These are phyloP conservation scores for Auriscalpium orientale DNA, from an alignment of 768 basidiomycete species.

Conservation along the genomic window DNA sequence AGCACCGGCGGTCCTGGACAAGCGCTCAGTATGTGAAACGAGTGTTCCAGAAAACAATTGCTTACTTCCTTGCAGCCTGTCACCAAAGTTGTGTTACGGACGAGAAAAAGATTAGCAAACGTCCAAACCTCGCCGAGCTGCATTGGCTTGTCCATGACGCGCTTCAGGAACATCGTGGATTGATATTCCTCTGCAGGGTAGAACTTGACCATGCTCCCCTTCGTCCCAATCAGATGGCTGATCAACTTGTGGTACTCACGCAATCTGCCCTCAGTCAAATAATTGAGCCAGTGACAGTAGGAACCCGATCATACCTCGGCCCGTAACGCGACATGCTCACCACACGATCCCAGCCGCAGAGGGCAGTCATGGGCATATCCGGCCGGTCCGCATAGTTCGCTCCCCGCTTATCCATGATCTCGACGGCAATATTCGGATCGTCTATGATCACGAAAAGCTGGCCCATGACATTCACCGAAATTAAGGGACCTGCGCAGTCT, in stretches of 20 bases:
- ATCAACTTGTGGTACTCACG: slow-evolving; percentile 33
- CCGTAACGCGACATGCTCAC: too few species aligned
- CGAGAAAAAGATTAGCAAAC: too few species aligned
- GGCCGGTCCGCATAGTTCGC: slow-evolving; percentile 8
- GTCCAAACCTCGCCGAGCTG: slow-evolving; percentile 26
- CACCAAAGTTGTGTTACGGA: too few species aligned
- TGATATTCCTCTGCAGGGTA: slow-evolving; percentile 31
- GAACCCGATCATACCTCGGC: too few species aligned
- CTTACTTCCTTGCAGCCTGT: too few species aligned
- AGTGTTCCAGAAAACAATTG: too few species aligned
- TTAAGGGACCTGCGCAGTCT: slow-evolving; percentile 4
- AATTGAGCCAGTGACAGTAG: too few species aligned
- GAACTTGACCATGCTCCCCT: slow-evolving; percentile 26
- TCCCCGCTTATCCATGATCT: slow-evolving; percentile 17
- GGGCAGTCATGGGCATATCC: not conserved
- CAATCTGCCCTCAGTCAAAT: too few species aligned
- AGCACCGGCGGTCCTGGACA: slow-evolving; percentile 13
- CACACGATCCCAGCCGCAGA: too few species aligned
- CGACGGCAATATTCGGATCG: slow-evolving; percentile 6
- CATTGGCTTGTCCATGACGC: slow-evolving; percentile 31
- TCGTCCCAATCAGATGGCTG: slow-evolving; percentile 33
- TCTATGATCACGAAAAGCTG: slow-evolving; percentile 11
- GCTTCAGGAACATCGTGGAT: slow-evolving; percentile 33
- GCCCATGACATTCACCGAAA: slow-evolving; percentile 5
- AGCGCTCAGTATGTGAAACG: too few species aligned